Evolutionary conservation across 495 filamentous ascomycete species (phyloP).

Genomic region (Xylona heveae): DNA sequence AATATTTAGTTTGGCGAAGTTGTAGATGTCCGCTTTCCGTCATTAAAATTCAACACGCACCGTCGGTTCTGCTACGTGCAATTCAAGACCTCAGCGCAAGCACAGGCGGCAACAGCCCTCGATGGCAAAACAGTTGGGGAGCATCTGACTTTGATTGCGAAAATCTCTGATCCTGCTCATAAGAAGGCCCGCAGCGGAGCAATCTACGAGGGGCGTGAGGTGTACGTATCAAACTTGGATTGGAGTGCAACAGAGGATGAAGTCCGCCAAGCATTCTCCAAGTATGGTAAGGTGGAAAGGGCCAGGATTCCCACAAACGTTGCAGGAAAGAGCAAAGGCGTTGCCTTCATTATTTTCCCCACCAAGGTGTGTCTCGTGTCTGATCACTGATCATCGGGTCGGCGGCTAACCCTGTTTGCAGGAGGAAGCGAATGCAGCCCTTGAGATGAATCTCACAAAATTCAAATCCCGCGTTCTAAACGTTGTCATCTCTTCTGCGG

Average conservation of each 20-base stretch:
- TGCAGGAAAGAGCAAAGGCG: constrained; percentile 45
- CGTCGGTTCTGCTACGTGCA: constrained; percentile 90
- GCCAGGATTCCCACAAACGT: constrained; percentile 43
- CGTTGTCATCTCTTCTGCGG: constrained; percentile 36
- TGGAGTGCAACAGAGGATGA: constrained; percentile 43
- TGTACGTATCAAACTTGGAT: constrained; percentile 63
- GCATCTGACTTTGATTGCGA: constrained; percentile 43
- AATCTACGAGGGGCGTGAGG: constrained; percentile 60
- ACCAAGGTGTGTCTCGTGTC: constrained; percentile 28
- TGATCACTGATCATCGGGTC: background rate
- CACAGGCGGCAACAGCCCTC: constrained; percentile 43
- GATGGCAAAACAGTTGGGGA: constrained; percentile 46
- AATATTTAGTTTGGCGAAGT: constrained; percentile 47
- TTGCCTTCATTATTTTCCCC: constrained; percentile 55
- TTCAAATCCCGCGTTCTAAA: constrained; percentile 46
- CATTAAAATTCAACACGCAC: constrained; percentile 66
- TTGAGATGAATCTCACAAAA: constrained; percentile 46
- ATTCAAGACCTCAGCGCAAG: constrained; percentile 43
- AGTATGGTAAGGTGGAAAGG: constrained; percentile 52
- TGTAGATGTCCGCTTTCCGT: constrained; percentile 71
- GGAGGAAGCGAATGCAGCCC: constrained; percentile 45
- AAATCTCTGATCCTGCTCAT: constrained; percentile 61
- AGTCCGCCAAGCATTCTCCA: constrained; percentile 42
- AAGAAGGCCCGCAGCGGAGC: constrained; percentile 70
- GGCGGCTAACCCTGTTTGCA: constrained; percentile 4